phyloP scores from a whole-genome alignment of 495 filamentous ascomycete species.

The Daldinia concentrica region DNA sequence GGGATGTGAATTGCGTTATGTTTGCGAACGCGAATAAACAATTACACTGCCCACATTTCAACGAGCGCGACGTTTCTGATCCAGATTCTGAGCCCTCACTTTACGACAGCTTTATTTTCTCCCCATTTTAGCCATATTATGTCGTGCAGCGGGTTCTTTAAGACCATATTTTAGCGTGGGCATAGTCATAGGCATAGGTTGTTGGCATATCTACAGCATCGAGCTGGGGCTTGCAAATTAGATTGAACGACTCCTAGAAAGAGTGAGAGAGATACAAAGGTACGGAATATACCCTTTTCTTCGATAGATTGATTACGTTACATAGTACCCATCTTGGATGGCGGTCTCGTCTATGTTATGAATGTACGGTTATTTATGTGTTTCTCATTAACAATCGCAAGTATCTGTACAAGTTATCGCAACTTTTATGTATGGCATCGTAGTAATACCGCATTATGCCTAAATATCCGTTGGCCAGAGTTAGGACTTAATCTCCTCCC shows the following conservation, averaged over 20 bases:
- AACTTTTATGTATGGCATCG: not conserved
- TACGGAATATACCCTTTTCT: slow-evolving; percentile 33
- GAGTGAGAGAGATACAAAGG: slow-evolving; percentile 2
- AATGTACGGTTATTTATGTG: not conserved
- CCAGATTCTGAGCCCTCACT: not conserved
- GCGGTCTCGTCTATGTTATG: not conserved
- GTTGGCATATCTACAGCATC: slow-evolving; percentile 26
- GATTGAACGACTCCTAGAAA: slow-evolving; percentile 8
- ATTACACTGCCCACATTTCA: not conserved
- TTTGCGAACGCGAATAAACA: not conserved
- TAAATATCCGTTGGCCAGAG: not conserved
- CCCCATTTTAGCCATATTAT: not conserved
- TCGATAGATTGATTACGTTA: slow-evolving; percentile 1
- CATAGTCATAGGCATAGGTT: slow-evolving; percentile 11
- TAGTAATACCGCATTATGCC: not conserved
- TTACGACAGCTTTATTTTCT: not conserved
- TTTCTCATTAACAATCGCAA: not conserved
- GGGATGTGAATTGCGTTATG: not conserved
- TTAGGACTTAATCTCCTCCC: not conserved
- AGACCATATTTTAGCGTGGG: slow-evolving; percentile 21
- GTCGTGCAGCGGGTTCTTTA: slow-evolving; percentile 4
- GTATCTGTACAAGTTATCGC: not conserved
- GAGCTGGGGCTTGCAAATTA: slow-evolving; percentile 4
- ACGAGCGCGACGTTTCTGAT: not conserved
- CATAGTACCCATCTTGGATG: not conserved